These are phyloP conservation scores for Leccinum ochraceum DNA, from an alignment of 768 basidiomycete species.

Conservation along the genomic window DNA sequence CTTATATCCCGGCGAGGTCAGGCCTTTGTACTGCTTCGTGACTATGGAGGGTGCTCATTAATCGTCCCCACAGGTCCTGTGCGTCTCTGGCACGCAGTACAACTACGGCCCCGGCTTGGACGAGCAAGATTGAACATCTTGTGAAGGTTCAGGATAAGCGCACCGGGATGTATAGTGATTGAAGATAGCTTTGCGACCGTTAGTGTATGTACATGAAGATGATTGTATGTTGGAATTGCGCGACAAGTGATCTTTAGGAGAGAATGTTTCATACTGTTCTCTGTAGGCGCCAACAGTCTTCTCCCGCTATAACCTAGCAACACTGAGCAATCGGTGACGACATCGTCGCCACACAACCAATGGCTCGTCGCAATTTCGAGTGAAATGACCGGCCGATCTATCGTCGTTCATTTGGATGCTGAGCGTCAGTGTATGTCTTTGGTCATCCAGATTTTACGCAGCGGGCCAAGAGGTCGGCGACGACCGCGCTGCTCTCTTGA, in stretches of 20 bases:
- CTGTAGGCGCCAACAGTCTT: background rate
- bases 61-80: background rate
- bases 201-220: background rate
- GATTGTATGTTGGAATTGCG: background rate
- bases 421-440: conserved; percentile 5
- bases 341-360: background rate
- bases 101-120: background rate
- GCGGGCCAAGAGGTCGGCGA: conserved; percentile 44
- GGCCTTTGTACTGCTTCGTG: background rate
- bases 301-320: background rate
- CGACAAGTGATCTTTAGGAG: background rate
- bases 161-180: background rate
- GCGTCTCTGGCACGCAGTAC: background rate
- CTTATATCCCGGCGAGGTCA: background rate
- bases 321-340: background rate
- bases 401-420: background rate
- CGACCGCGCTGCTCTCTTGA: conserved; percentile 25
- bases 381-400: background rate
- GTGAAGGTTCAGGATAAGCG: background rate
- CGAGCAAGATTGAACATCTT: background rate
- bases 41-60: background rate
- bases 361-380: background rate
- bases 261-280: background rate
- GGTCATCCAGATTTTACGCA: conserved; percentile 44
- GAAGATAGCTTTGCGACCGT: too few relatives aligned